Evolutionary conservation across 805 yeast species (phyloP).

Genomic region (Saccharomycopsis guyanensis): DNA sequence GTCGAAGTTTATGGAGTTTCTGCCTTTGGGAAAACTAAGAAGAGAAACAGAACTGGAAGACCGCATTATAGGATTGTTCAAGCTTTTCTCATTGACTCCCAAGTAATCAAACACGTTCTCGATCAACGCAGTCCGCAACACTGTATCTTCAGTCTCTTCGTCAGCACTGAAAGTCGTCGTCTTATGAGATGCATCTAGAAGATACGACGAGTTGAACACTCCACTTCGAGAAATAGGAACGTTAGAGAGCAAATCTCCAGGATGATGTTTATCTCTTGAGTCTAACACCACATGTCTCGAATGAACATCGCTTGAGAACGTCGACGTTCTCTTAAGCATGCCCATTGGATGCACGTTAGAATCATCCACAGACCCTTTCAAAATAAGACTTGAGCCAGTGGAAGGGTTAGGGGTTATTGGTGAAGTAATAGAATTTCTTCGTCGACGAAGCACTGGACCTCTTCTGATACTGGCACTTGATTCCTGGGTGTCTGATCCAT

Average conservation of each 20-base stretch:
- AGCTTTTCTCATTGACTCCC: conserved; percentile 47
- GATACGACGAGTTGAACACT: neutral
- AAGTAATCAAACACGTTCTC: conserved; percentile 63
- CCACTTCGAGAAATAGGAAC: conserved; percentile 54
- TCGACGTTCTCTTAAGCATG: neutral
- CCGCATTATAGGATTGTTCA: conserved; percentile 22
- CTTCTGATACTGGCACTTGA: too few species aligned
- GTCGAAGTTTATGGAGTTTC: neutral
- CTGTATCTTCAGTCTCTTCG: conserved; percentile 66
- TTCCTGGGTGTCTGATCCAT: neutral
- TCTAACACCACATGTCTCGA: conserved; percentile 47
- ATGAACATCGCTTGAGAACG: conserved; percentile 5
- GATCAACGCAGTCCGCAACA: conserved; percentile 54
- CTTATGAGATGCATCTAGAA: neutral
- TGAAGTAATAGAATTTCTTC: neutral
- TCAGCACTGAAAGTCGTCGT: conserved; percentile 39
- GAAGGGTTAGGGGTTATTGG: neutral
- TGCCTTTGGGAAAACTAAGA: conserved; percentile 7
- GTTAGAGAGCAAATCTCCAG: conserved; percentile 79
- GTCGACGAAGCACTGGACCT: neutral
- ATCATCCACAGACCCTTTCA: neutral
- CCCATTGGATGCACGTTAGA: too few species aligned
- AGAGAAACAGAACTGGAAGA: conserved; percentile 22
- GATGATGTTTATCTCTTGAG: conserved; percentile 54
- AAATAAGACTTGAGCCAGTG: neutral